A percentile compares a stretch with the other conserved stretches of the same genome.
Conservation (phyloP, 129 eudicot genomes). For the Arctium minus region DNA sequence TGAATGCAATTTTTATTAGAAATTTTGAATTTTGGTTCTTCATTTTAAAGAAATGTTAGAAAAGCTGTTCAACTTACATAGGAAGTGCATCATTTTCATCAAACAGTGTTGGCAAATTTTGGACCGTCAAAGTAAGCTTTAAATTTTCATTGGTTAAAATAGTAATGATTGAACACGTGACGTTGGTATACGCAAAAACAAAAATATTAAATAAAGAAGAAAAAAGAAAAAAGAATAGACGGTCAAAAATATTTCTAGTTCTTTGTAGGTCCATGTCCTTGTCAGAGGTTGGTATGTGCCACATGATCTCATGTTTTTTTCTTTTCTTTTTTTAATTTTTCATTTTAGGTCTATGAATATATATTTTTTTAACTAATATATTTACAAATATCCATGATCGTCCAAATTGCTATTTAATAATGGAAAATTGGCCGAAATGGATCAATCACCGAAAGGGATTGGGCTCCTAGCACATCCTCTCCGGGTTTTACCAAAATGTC, state of each 20-base stretch:
- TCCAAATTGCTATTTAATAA: background rate
- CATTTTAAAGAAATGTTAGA: too few relatives aligned
- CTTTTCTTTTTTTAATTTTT: too few relatives aligned
- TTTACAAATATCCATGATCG: too few relatives aligned
- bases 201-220: background rate
- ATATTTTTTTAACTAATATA: too few relatives aligned
- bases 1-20: too few relatives aligned
- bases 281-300: background rate
- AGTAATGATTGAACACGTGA: background rate
- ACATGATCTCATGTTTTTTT: background rate
- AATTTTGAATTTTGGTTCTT: too few relatives aligned
- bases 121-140: conserved; percentile 4
- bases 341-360: too few relatives aligned
- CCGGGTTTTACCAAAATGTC: too few relatives aligned
- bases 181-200: background rate
- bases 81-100: background rate
- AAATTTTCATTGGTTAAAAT: background rate
- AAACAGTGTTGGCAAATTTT: background rate
- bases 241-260: background rate
- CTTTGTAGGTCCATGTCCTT: background rate
- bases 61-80: too few relatives aligned
- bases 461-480: too few relatives aligned
- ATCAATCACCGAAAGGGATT: too few relatives aligned
- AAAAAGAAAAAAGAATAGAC: background rate
- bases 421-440: too few relatives aligned